Base-by-base conservation (phyloP, 164 flowering plant genomes). In the Malania oleifera region DNA sequence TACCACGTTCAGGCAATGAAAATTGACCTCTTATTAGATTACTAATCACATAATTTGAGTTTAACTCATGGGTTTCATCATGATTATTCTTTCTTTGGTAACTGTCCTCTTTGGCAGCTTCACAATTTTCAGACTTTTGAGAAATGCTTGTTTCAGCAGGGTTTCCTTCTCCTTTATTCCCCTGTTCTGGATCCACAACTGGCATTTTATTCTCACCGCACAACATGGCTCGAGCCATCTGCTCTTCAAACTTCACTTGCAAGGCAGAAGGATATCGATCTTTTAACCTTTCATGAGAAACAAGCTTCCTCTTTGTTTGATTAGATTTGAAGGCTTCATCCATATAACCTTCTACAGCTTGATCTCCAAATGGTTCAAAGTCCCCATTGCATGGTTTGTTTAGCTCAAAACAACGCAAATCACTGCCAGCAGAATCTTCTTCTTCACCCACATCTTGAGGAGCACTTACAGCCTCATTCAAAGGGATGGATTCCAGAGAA, bases 401-500 rank as follows among this genome's bases (percentile, higher is more conserved):
- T 17, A 82, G 76, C 62, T 85, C 90, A 61, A 80, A 77, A 70
- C 67, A 62, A 12, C 62, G 74, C 40, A 74, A 74, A 35, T 63
- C 84, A 54, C 73, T 68, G 35, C 67, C 77, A 2, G 57, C 52
- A 18, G 87, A 82, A 58, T 69, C 73, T 19, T 77, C 89, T 22
- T 81, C 90, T 59, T 76, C 84, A 52, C 66, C 86, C 10, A 61
- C 76, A 59, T 74, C 62, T 62, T 69, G 74, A 52, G 90, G 92
- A 44, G 89, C 89, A 71, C 92, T 84, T 19, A 28, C 56, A 47
- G 82, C 77, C 53, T 70, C 90, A 54, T 80, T 78, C 70, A 86
- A 60, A 52, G 69, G 80, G 44, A 77, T 63, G 15, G 95, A 85
- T 53, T 87, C 97, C 34, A 83, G 65, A 43, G 96, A 92, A 43